Evolutionary conservation across 73 alveolate genomes (phyloP), one percentile per base, ranked within the genome.

Genomic region (Paramecium octaurelia): DNA sequence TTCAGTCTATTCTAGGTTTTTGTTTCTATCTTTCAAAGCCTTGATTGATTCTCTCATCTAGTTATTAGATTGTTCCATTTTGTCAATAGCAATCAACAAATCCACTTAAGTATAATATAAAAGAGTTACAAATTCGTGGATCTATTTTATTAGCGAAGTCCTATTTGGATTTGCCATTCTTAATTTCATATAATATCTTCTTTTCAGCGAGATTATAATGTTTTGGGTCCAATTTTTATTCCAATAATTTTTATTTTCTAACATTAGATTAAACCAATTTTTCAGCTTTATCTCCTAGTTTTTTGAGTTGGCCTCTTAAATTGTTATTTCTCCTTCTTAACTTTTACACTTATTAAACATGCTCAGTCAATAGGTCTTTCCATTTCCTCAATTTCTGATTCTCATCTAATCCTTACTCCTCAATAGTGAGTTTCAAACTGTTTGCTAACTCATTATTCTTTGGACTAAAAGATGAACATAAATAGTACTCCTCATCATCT

Each of bases 261-360:
- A 80, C 46, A 80, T 44, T 80, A n/a, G 21, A 46, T 80, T 80
- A 48, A 43, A 80, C 91, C 16, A 80, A 64, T 44, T 27, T 43
- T 24, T 80, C 91, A 1, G 75, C 91, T 14, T 80, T 48, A 14
- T 80, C 91, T 24, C 91, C 91, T 24, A 80, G 14, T 48, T 23
- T 44, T 43, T 80, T 80, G 18, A 80, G 75, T 11, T 46, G 36
- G 1, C 21, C 21, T 35, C 91, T 80, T 12, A 31, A 24, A 21
- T 80, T 31, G 44, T 80, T 40, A 48, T 80, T 80, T 40, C 46
- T 20, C 23, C 50, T 36, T 80, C 91, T 80, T 48, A 80, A 80
- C 35, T 38, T 73, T 31, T 31, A 36, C 0, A 73, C 59, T 10
- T 36, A 12, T 73, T 36, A 16, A 73, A 36, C 24, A 12, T 36